Conservation (phyloP, 139 green algal species). For the Desmodesmus armatus region DNA sequence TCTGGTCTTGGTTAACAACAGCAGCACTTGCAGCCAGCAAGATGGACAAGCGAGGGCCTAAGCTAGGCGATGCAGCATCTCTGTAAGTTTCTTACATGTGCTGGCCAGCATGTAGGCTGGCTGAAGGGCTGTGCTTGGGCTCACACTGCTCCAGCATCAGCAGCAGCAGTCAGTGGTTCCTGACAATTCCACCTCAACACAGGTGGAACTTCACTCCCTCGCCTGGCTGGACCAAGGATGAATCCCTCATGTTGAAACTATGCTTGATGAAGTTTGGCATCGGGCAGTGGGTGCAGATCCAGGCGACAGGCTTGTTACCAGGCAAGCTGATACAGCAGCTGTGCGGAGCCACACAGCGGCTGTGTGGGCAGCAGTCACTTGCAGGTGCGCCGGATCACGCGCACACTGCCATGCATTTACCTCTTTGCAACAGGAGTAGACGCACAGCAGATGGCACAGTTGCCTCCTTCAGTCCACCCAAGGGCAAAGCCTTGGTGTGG, state of each 20-base stretch:
- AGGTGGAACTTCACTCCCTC: conserved; percentile 95
- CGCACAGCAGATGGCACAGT: too few relatives aligned
- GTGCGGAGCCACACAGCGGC: conserved; percentile 88
- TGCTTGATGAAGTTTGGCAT: conserved; percentile 90
- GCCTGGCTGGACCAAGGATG: conserved; percentile 90
- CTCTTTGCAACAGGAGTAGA: too few relatives aligned
- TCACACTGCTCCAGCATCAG: too few relatives aligned
- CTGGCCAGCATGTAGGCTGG: neutral
- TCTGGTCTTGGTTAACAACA: too few relatives aligned
- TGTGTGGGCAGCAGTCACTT: conserved; percentile 91
- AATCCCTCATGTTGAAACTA: conserved; percentile 83
- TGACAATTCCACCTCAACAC: neutral
- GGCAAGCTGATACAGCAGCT: conserved; percentile 94
- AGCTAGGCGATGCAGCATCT: conserved; percentile 86
- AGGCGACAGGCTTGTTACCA: conserved; percentile 84
- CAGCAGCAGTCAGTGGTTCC: neutral
- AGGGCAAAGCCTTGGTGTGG: too few relatives aligned
- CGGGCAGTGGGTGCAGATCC: conserved; percentile 88
- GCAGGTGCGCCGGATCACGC: conserved; percentile 58
- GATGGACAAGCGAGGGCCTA: conserved; percentile 78
- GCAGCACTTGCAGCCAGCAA: too few relatives aligned
- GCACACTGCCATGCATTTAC: neutral
- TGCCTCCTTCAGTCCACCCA: too few relatives aligned
- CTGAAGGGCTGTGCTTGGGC: neutral
- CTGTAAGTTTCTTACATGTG: conserved; percentile 85